Evolutionary conservation across 1,139 yeast genomes (phyloP), one percentile per base, ranked within the genome.

Genomic region (Meyerozyma smithsonii): DNA sequence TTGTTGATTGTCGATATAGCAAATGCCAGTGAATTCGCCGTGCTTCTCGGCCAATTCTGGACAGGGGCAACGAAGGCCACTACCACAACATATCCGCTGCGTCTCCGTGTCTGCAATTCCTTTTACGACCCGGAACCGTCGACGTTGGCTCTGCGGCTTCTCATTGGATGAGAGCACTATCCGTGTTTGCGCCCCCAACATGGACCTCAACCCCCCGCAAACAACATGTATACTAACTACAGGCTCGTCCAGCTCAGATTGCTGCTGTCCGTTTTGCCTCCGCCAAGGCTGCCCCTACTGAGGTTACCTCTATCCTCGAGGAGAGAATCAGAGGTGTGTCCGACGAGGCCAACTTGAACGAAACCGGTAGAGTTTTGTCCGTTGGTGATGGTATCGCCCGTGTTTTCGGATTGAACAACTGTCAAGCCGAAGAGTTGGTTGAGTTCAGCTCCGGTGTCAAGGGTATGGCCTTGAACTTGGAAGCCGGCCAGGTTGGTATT

Each of bases 311-410:
- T 49, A 92, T 94, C 75, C 83, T 94, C 66, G 98, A 94, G 79
- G 96, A 92, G 73, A 89, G 95, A 78, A 94, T 94, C 80, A 89
- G 96, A 79, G 98, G 98, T 75, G 94, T 92, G 59, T 84, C 96
- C 55, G 95, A 88, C 62, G 97, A 90, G 74, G 89, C 97, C 61
- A 83, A 88, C 84, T 84, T 94, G 64, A 89, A 92, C 75, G 98
- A 94, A 79, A 94, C 98, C 69, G 99, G 99, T 72, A 89, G 96
- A 76, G 98, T 94, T 65, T 81, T 94, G 67, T 85, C 97, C 57
- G 97, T 94, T 66, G 97, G 97, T 84, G 99, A 94, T 75, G 99
- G 99, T 90, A 92, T 92, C 69, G 99, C 98, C 70, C 95, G 98
- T 83, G 96, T 92, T 64, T 92, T 87, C 77, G 99, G 99, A 75